phyloP scores from a whole-genome alignment of 441 rosid genomes.

The Arabidopsis hybrid region DNA sequence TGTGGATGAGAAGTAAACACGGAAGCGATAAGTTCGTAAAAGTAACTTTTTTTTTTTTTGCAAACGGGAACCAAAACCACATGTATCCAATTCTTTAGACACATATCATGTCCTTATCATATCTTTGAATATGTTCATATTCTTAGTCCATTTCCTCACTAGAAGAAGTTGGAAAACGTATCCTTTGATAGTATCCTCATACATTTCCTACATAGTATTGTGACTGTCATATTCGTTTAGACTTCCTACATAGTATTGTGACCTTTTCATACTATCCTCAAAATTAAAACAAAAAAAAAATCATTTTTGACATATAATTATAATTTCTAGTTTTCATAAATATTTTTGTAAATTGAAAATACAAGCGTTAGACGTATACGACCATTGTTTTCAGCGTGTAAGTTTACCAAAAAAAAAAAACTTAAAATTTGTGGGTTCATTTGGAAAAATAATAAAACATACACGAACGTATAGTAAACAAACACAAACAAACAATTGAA shows the following conservation, averaged over 20 bases:
- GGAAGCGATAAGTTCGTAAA: conserved; percentile 27
- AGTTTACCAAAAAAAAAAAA: neutral
- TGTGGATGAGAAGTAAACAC: conserved; percentile 35
- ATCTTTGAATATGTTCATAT: conserved; percentile 21
- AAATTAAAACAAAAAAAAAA: neutral
- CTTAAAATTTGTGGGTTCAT: neutral
- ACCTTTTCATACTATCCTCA: too few species aligned
- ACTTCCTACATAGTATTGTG: neutral
- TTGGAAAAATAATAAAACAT: neutral
- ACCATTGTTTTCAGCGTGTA: neutral
- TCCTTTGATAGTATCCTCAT: neutral
- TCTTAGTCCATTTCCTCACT: conserved; percentile 30
- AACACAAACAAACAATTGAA: neutral
- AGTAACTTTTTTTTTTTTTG: conserved; percentile 12
- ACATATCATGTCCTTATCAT: conserved; percentile 17
- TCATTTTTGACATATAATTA: neutral
- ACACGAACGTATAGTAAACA: neutral
- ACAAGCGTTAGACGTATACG: neutral
- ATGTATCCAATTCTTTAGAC: conserved; percentile 30
- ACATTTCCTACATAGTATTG: neutral
- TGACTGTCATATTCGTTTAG: neutral
- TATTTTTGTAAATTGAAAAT: neutral
- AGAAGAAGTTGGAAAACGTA: neutral
- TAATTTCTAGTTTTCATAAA: neutral
- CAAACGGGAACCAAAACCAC: conserved; percentile 26